Evolutionary conservation across 129 eudicot species (phyloP).

Genomic region (Pseudognaphalium luteoalbum): DNA sequence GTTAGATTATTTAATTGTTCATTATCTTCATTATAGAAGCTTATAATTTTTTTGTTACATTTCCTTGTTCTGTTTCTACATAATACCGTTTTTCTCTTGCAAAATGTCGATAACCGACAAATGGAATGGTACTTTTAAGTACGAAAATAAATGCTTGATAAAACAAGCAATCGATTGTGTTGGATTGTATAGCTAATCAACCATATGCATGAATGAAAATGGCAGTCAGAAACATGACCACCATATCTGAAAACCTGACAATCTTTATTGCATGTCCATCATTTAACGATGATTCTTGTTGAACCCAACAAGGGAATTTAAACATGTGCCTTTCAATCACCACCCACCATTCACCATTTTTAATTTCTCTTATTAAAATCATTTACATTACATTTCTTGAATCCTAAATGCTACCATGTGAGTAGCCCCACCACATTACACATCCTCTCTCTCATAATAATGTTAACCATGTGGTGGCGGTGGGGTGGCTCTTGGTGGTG

Average conservation of each 20-base stretch:
- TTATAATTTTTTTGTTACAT: no score
- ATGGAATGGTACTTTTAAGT: no score
- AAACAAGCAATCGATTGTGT: not conserved
- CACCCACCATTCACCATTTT: conserved; percentile 17
- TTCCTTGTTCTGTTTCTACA: no score
- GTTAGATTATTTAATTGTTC: no score
- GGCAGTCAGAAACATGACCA: conserved; percentile 15
- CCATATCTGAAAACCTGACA: conserved; percentile 13
- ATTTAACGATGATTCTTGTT: conserved; percentile 14
- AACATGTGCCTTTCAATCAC: conserved; percentile 33
- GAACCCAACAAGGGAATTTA: conserved; percentile 11
- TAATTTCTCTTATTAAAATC: not conserved
- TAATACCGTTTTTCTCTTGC: no score
- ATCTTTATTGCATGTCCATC: conserved; percentile 21
- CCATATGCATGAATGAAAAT: not conserved
- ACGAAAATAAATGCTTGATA: no score
- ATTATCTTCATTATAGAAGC: not conserved
- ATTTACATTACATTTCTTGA: no score
- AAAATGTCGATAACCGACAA: no score
- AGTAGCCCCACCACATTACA: conserved; percentile 10
- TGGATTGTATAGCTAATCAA: not conserved
- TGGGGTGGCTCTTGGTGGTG: conserved; percentile 29
- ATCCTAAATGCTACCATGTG: conserved; percentile 25
- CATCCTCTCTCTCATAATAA: conserved; percentile 17
- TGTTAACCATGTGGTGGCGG: conserved; percentile 28